Evolutionary conservation across 31 red algal species (phyloP), one percentile per base, ranked within the genome.

Genomic region (Endocladia muricata): DNA sequence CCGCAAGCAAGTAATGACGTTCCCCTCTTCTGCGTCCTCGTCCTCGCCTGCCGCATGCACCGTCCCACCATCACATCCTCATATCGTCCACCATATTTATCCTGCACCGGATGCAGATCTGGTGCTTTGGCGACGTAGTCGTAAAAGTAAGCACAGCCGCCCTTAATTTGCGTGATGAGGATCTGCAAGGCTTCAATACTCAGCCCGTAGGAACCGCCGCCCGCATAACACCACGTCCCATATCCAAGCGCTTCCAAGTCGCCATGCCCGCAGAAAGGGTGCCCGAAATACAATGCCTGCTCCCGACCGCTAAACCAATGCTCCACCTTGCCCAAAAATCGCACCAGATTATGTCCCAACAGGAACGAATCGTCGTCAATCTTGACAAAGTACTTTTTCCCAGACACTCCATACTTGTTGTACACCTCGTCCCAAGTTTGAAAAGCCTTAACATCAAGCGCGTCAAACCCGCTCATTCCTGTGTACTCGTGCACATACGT

Each of bases 131-230:
- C 48, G 22, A 82, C 36, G 66, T 82, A 82, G 6, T 82, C 78
- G 78, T 82, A 82, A 37, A 82, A 82, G 51, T 82, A 82, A 21
- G 66, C 78, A 62, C 78, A 82, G 30, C 78, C 78, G 8, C 55
- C 78, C 47, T 72, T 82, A 43, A 82, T 68, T 72, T 82, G 78
- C 19, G 65, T 59, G 7, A 82, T 49, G 5, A 82, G 51, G 33
- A 72, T 82, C 21, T 67, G 65, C 1, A 82, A 34, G 35, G 78
- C 78, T 47, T 82, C 78, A 61, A 72, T 37, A 38, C 67, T 82
- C 3, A 82, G 55, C 35, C 78, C 78, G 36, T 82, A 82, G 3
- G 78, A 64, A 60, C 78, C 78, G 2, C 78, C 78, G 17, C 78
- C 78, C 48, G 78, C 78, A 30, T 82, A 82, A 60, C 78, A 82